Base-by-base conservation (phyloP, 1,284 basidiomycete genomes). In the Violaceomyces palustris region DNA sequence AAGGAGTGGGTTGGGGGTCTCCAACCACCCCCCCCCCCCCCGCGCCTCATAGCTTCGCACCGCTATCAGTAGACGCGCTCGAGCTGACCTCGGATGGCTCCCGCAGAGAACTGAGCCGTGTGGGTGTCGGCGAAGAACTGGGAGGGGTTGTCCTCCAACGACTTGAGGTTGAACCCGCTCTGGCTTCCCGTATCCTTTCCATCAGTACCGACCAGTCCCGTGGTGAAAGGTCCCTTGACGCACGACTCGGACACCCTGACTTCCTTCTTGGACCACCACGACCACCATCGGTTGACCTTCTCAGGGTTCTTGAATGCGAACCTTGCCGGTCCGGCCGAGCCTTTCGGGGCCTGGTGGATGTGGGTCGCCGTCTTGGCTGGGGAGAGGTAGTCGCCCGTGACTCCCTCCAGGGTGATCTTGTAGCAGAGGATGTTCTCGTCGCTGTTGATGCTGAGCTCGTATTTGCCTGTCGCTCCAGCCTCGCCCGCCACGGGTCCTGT, bases 191-290 rank as follows among this genome's bases (percentile, higher is more conserved):
- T 50, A 43, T 57, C 51, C 8, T 17, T 30, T 9, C 54, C 54
- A 14, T 36, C 33, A 11, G 36, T 42, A 29, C 31, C 21, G 24
- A 39, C 18, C 17, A 53, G 15, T 21, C 54, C 54, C 18, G 54
- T 50, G 26, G 52, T 55, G 42, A 52, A 55, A 24, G 52, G 52
- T 2, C 52, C 52, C 38, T 44, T 45, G 44, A 50, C 26, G 30
- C 47, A 48, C 6, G 35, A 32, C 11, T 12, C 15, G 15, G 21
- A 17, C 14, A 15, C 14, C n/a, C 51, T 21, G 10, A 34, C 10
- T 7, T 26, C n/a, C 33, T 29, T 14, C 17, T 42, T 36, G 35
- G 23, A 17, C 32, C 22, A 35, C 32, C 22, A 35, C 5, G 22
- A 17, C 14, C 5, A 38, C 24, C 28, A 39, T n/a, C 15, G 24